These are phyloP conservation scores for Meredithiella fracta DNA, from an alignment of 2,329 filamentous ascomycete genomes.

Conservation along the genomic window DNA sequence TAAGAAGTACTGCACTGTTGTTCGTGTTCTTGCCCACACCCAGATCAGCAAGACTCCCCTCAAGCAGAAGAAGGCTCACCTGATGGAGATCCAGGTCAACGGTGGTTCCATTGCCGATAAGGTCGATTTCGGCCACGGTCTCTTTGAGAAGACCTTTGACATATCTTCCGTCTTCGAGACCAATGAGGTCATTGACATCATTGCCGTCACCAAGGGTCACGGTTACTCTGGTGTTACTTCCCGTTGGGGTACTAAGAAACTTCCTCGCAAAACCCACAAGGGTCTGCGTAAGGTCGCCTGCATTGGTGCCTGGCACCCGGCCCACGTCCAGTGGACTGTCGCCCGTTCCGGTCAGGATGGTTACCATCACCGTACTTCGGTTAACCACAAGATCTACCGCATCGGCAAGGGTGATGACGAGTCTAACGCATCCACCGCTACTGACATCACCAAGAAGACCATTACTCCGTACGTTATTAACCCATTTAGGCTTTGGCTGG, in stretches of 20 bases:
- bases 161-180: conserved; percentile 94
- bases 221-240: conserved; percentile 94
- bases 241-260: conserved; percentile 99
- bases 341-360: conserved; percentile 98
- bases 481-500: too few relatives aligned
- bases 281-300: conserved; percentile 99
- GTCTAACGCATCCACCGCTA: conserved; percentile 83
- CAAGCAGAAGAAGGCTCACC: conserved; percentile 99
- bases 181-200: conserved; percentile 98
- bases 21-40: conserved; percentile 97
- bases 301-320: conserved; percentile 99
- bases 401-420: conserved; percentile 86
- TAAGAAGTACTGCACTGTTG: conserved; percentile 99
- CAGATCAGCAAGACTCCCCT: conserved; percentile 98
- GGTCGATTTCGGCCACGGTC: conserved; percentile 84
- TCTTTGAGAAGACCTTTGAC: conserved; percentile 98
- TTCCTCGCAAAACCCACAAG: conserved; percentile 99
- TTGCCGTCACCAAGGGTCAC: conserved; percentile 99
- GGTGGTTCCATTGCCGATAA: conserved; percentile 91
- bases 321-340: conserved; percentile 99
- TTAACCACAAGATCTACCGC: conserved; percentile 99
- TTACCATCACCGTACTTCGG: conserved; percentile 99
- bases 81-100: conserved; percentile 99
- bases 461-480: conserved; percentile 82
- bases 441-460: conserved; percentile 96